A percentile compares a stretch with the other conserved stretches of the same genome.
phyloP scores from a whole-genome alignment of 139 green algal species.

The Monoraphidium neglectum region DNA sequence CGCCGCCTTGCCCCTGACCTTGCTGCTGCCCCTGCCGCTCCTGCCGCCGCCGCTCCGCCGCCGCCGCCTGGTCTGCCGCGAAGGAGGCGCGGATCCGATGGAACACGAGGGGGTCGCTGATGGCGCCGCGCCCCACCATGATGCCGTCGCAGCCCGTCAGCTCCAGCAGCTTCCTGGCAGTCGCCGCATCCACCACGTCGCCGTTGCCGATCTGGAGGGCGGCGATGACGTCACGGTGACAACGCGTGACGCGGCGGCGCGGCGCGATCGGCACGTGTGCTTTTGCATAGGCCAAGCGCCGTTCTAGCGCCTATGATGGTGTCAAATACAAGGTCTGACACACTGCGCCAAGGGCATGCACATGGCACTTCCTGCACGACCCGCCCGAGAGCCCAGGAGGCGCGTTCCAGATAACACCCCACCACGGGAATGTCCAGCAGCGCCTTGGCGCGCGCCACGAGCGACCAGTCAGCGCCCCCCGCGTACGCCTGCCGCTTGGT shows the following conservation, averaged over 20 bases:
- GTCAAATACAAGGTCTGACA: too few relatives aligned
- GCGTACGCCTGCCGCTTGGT: constrained; percentile 67
- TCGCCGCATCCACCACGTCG: constrained; percentile 52
- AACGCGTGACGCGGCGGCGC: too few relatives aligned
- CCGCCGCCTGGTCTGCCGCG: too few relatives aligned
- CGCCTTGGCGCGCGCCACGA: constrained; percentile 50
- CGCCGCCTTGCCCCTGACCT: background rate
- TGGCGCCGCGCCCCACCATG: constrained; percentile 62
- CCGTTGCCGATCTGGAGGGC: constrained; percentile 58
- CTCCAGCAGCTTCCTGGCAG: constrained; percentile 41
- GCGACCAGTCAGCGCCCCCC: constrained; percentile 55
- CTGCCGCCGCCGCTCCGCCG: background rate
- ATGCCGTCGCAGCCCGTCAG: constrained; percentile 58
- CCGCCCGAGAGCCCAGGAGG: too few relatives aligned
- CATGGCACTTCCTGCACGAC: too few relatives aligned
- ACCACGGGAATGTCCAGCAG: constrained; percentile 66
- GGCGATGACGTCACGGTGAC: background rate
- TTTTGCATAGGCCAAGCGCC: too few relatives aligned
- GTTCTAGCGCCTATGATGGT: too few relatives aligned
- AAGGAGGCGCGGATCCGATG: constrained; percentile 41
- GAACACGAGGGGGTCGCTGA: constrained; percentile 67
- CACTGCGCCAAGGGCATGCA: too few relatives aligned
- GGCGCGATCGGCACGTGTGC: too few relatives aligned
- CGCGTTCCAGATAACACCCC: too few relatives aligned
- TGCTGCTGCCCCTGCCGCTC: constrained; percentile 5